Evolutionary conservation across 768 basidiomycete species (phyloP), one percentile per base, ranked within the genome.

Genomic region (Lactifluus hygrophoroides): DNA sequence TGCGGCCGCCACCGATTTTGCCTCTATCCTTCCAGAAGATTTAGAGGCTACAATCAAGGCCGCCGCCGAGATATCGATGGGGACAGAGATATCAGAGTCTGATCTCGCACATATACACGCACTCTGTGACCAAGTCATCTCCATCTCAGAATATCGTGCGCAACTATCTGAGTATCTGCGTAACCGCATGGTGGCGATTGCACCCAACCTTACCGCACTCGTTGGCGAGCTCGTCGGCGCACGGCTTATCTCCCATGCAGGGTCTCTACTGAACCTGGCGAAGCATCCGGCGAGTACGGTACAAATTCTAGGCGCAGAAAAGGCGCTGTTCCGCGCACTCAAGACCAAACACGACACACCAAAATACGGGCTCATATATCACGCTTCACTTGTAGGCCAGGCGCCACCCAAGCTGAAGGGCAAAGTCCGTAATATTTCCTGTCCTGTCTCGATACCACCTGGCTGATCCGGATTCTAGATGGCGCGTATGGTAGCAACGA

Each of bases 401-500:
- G 94, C 95, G 47, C 92, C 95, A 42, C 92, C 92, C 58, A 97
- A 97, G 75, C 81, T 97, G 64, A 99, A 98, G 79, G 95, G 95
- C 67, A 99, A 97, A 77, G 88, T 86, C 48, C 66, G 76, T 60
- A 2, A 54, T 54, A 55, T 45, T 11, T 48, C 30, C 21, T 30
- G 17, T 11, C 14, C 2, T 8, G 14, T 21, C n/a, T 37, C 6
- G 2, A 47, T 28, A 28, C 51, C 65, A 23, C 51, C 19, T 38
- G 9, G 11, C 46, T 28, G 51, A 54, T 6, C 10, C 11, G 45
- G 14, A n/a, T 66, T 5, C 14, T 34, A 90, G 86, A 98, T 98
- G 96, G 96, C 96, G 21, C 90, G 96, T 68, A 99, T 99, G 96
- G 93, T 98, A 30, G 94, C 96, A 49, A 98, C 96, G 48, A 99